phyloP scores from a whole-genome alignment of 345 rosid species.

The Pistacia vera region DNA sequence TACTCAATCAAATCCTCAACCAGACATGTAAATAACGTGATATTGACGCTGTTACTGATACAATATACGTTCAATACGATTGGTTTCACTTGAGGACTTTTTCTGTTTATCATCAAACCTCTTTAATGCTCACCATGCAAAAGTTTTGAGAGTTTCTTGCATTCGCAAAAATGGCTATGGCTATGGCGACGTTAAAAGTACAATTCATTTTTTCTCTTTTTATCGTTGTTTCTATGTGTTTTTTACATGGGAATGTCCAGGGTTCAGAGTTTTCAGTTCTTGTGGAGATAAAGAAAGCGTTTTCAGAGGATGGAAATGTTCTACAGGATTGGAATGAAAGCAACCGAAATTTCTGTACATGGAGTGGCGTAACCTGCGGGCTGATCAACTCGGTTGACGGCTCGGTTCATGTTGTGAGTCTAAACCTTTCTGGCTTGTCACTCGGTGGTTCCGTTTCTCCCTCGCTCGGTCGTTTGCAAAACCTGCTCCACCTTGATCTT shows the following conservation, averaged over 20 bases:
- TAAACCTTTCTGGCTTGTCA: conserved; percentile 66
- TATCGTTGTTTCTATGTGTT: conserved; percentile 29
- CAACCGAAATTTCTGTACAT: conserved; percentile 57
- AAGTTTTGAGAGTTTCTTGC: no score
- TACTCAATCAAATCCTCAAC: neutral
- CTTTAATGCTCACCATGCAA: neutral
- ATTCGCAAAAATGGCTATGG: neutral
- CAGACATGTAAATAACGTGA: no score
- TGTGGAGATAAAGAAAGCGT: conserved; percentile 56
- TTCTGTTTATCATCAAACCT: neutral
- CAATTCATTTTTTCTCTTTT: neutral
- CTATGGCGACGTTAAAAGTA: conserved; percentile 7
- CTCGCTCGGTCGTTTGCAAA: conserved; percentile 54
- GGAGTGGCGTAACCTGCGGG: conserved; percentile 76
- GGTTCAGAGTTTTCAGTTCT: conserved; percentile 47
- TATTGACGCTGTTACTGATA: no score
- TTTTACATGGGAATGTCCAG: conserved; percentile 26
- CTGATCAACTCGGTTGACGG: conserved; percentile 21
- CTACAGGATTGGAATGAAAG: conserved; percentile 59
- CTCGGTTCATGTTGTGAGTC: conserved; percentile 45
- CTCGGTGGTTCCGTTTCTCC: conserved; percentile 74
- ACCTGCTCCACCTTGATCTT: conserved; percentile 92
- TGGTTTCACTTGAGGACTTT: no score
- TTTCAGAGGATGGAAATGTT: conserved; percentile 34
- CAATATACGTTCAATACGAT: no score